Percentiles rank a stretch among this genome's conserved stretches.
Conservation (phyloP, 2,329 filamentous ascomycete genomes). For the Thielaviopsis musarum region DNA sequence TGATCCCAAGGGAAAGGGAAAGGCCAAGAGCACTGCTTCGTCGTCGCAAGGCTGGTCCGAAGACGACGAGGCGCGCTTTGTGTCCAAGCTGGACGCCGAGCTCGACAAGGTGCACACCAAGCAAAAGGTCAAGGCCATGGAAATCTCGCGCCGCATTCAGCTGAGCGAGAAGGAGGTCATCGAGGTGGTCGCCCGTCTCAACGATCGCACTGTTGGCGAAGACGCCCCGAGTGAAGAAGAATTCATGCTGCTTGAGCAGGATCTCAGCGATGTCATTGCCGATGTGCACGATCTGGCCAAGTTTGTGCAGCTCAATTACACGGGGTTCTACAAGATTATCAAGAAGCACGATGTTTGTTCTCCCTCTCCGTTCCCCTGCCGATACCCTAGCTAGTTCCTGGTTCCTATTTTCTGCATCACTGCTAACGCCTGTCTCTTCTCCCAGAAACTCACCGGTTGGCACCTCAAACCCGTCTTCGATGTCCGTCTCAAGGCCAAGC, state of each 20-base stretch:
- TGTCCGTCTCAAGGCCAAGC: slow-evolving; percentile 81
- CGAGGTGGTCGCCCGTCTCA: slow-evolving; percentile 64
- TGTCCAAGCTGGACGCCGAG: slow-evolving; percentile 72
- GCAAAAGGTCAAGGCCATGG: slow-evolving; percentile 91
- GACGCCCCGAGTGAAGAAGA: slow-evolving; percentile 65
- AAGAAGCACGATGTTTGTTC: slow-evolving; percentile 87
- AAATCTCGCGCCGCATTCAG: slow-evolving; percentile 82
- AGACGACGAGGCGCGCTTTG: slow-evolving; percentile 80
- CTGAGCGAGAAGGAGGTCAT: slow-evolving; percentile 78
- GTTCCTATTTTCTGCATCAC: neutral
- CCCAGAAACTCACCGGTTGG: slow-evolving; percentile 83
- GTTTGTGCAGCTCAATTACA: slow-evolving; percentile 97
- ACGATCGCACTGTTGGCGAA: slow-evolving; percentile 40
- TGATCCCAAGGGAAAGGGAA: slow-evolving; percentile 18
- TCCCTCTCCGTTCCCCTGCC: neutral
- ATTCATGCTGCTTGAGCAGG: slow-evolving; percentile 83
- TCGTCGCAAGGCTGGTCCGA: slow-evolving; percentile 54
- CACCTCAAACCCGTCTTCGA: slow-evolving; percentile 92
- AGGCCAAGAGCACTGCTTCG: slow-evolving; percentile 23
- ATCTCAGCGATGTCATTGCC: slow-evolving; percentile 92
- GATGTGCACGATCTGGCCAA: slow-evolving; percentile 97
- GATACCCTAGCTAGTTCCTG: neutral
- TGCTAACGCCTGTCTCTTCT: slow-evolving; percentile 13
- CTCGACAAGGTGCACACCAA: slow-evolving; percentile 96
- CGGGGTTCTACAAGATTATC: slow-evolving; percentile 98